Conservation (phyloP, 495 filamentous ascomycete species). For the Lichina pygmaea region DNA sequence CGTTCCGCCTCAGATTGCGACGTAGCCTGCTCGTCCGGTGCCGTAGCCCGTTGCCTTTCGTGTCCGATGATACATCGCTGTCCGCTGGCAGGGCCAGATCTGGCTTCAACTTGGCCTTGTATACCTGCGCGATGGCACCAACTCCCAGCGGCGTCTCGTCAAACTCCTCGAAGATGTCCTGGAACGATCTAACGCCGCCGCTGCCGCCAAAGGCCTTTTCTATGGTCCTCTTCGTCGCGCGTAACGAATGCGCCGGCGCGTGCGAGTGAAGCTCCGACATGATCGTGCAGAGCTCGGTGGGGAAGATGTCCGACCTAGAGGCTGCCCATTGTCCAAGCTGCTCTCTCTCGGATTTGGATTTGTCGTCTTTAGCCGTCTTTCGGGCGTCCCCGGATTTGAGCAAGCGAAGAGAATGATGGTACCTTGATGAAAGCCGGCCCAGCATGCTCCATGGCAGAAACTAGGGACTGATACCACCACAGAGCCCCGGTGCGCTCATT, state of each 20-base stretch:
- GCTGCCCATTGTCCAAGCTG: slow-evolving; percentile 98
- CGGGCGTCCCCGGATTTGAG: background rate
- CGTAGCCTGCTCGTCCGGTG: slow-evolving; percentile 25
- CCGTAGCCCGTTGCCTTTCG: slow-evolving; percentile 2
- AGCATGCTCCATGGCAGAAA: slow-evolving; percentile 72
- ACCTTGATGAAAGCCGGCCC: slow-evolving; percentile 98
- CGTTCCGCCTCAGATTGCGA: slow-evolving; percentile 46
- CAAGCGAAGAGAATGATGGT: background rate
- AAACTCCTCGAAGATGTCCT: slow-evolving; percentile 95
- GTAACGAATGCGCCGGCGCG: slow-evolving; percentile 71
- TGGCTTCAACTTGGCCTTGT: slow-evolving; percentile 77
- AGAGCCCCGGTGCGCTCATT: slow-evolving; percentile 54
- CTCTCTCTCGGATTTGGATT: background rate
- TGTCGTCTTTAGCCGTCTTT: background rate
- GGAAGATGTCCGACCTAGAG: slow-evolving; percentile 89
- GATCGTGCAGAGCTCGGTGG: slow-evolving; percentile 66
- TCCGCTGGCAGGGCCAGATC: slow-evolving; percentile 40
- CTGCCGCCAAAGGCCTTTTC: slow-evolving; percentile 54
- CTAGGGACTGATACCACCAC: slow-evolving; percentile 88
- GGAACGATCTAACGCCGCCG: slow-evolving; percentile 51
- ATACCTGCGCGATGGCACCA: slow-evolving; percentile 93
- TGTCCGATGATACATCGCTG: slow-evolving; percentile 14
- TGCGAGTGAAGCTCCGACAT: slow-evolving; percentile 94
- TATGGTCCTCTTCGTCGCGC: slow-evolving; percentile 54
- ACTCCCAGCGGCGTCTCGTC: slow-evolving; percentile 75